A percentile compares a stretch with the other conserved stretches of the same genome.
These are phyloP conservation scores for Candida frijolesensis DNA, from an alignment of 1,139 yeast genomes.

Conservation along the genomic window DNA sequence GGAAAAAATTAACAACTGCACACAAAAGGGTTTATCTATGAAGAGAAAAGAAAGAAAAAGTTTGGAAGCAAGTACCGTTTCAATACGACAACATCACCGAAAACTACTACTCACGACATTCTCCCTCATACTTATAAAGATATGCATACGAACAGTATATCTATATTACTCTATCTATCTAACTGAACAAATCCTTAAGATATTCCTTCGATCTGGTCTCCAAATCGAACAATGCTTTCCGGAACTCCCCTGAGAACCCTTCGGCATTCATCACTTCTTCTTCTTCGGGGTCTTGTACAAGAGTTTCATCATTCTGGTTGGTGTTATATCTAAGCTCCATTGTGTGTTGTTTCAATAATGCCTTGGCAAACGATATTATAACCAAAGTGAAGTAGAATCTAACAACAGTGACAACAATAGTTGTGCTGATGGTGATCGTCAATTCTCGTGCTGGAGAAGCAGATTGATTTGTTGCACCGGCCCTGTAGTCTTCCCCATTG, in stretches of 20 bases:
- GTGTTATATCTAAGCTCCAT: constrained; percentile 24
- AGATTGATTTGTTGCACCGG: constrained; percentile 47
- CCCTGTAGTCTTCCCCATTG: constrained; percentile 15
- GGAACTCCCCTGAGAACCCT: constrained; percentile 25
- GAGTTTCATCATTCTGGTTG: constrained; percentile 11
- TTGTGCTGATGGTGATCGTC: constrained; percentile 61
- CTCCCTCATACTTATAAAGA: not conserved
- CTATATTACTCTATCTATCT: constrained; percentile 2
- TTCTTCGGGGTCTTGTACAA: constrained; percentile 27
- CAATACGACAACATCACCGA: not conserved
- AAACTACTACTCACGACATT: not conserved
- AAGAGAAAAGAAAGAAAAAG: not conserved
- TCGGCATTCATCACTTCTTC: constrained; percentile 25
- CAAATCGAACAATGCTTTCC: constrained; percentile 26
- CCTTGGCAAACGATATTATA: constrained; percentile 59
- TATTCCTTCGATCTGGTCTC: constrained; percentile 36
- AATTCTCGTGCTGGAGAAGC: constrained; percentile 75
- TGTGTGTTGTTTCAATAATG: constrained; percentile 38
- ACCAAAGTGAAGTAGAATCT: constrained; percentile 71
- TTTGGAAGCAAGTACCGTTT: not conserved
- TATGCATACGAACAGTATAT: not conserved
- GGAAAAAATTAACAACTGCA: not conserved
- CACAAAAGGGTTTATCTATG: not conserved
- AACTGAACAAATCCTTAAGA: constrained; percentile 23
- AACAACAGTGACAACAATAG: constrained; percentile 52